Base-by-base conservation (phyloP, 1,139 yeast species). In the Torulaspora pretoriensis region DNA sequence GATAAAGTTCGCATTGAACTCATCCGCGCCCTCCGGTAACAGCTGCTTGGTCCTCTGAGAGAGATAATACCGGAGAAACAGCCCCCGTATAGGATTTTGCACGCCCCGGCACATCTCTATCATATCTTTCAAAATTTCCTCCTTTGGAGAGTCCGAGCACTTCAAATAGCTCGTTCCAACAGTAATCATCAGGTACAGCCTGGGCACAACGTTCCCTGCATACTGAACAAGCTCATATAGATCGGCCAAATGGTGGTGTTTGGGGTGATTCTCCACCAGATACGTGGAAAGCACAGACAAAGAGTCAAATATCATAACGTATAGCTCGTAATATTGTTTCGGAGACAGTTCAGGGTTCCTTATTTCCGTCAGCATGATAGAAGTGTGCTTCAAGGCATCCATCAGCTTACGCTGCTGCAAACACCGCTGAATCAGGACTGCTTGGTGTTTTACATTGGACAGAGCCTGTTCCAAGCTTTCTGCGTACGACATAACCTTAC, bases 81-180 rank as follows among this genome's bases (percentile, higher is more conserved):
- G 70, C 1, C 98, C 98, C 50, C 92, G 71, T 28, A 88, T 79
- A 0, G 98, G 98, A 61, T 88, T 94, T 66, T 92, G 98, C 1
- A 90, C 96, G n/a, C 97, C 98, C 35, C 95, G 77, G 53, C 96
- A 84, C 98, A 92, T 92, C 65, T 94, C 98, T 63, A 92, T 83
- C 95, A 94, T 83, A 63, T 92, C 98, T 63, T 85, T 87, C 81
- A 92, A 78, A 46, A 94, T 83, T 55, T 90, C 97, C 61, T 80
- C 79, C 23, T 79, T 75, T 0, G 97, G 96, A 0, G 96, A 83
- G 46, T 81, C 89, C 3, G 81, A 77, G 6, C 83, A 73, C 4
- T 83, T 70, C 83, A 90, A 81, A 67, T 84, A 89, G 2, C 89
- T 86, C 0, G 96, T 82, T 8, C 98, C 98, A 8, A 92, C 92